Percentiles rank a stretch among this genome's conserved stretches.
Evolutionary conservation across 2,329 filamentous ascomycete species (phyloP).

Genomic region (Juglanconis juglandina): DNA sequence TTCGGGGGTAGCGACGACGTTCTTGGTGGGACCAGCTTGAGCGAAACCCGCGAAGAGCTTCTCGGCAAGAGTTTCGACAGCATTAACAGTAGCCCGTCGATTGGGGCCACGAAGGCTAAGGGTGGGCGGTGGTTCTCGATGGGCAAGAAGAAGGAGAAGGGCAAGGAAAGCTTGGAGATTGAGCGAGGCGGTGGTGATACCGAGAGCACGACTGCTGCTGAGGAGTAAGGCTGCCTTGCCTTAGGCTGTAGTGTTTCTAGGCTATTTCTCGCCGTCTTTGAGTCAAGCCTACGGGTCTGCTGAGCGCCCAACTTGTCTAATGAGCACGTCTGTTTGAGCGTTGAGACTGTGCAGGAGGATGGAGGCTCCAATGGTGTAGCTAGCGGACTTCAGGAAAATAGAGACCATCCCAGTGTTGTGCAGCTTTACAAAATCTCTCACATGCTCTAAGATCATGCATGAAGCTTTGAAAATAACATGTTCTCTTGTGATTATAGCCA

Average conservation of each 20-base stretch:
- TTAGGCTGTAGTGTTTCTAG: neutral
- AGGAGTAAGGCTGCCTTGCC: conserved; percentile 3
- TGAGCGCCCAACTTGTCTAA: neutral
- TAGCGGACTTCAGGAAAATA: conserved; percentile 3
- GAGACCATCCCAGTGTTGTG: conserved; percentile 3
- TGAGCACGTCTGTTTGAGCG: neutral
- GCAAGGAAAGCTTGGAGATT: conserved; percentile 54
- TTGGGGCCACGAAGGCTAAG: conserved; percentile 47
- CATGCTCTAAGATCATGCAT: neutral
- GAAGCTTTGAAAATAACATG: neutral
- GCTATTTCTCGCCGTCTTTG: neutral
- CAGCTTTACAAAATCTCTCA: neutral
- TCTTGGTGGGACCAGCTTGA: conserved; percentile 33
- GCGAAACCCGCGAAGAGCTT: conserved; percentile 40
- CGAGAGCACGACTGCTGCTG: conserved; percentile 7
- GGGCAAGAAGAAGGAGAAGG: conserved; percentile 55
- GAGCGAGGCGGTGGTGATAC: conserved; percentile 34
- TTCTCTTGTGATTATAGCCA: neutral
- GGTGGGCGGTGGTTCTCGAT: conserved; percentile 55
- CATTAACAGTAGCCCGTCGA: conserved; percentile 51
- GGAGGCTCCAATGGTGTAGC: neutral
- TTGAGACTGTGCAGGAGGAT: neutral
- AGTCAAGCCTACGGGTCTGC: neutral
- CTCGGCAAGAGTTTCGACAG: conserved; percentile 55
- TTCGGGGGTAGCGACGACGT: conserved; percentile 55